A percentile compares a stretch with the other conserved stretches of the same genome.
Evolutionary conservation across 176 grass and related monocot genomes (phyloP).

Genomic region (Saccharum officinarum): DNA sequence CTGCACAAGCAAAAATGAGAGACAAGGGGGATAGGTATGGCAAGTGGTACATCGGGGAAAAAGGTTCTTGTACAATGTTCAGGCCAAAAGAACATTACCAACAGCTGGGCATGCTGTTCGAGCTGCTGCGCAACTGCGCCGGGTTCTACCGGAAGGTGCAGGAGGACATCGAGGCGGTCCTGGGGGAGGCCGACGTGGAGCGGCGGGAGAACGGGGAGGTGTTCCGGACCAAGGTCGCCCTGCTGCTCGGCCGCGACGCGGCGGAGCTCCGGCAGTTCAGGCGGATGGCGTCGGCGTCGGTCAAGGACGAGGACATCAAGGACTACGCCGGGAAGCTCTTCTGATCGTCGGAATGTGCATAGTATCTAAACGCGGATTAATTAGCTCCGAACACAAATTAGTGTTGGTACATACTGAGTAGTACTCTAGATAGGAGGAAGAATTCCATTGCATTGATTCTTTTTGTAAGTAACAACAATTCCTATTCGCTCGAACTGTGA

Average conservation of each 20-base stretch:
- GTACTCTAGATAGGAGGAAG: neutral
- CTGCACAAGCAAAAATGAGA: constrained; percentile 21
- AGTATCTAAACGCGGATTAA: neutral
- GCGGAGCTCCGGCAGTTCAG: constrained; percentile 41
- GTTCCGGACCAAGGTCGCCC: constrained; percentile 49
- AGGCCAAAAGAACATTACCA: no score
- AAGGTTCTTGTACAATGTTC: no score
- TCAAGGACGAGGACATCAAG: constrained; percentile 36
- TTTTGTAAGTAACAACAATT: neutral
- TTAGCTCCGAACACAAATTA: neutral
- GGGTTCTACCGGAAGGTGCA: constrained; percentile 45
- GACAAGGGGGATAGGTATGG: neutral
- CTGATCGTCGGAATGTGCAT: neutral
- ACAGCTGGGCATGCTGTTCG: constrained; percentile 84
- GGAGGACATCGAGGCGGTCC: constrained; percentile 40
- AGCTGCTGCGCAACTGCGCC: constrained; percentile 49
- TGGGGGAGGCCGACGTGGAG: constrained; percentile 29
- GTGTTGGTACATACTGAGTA: neutral
- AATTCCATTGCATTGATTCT: neutral
- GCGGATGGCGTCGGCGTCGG: constrained; percentile 23
- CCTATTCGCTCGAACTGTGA: neutral
- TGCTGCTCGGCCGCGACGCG: constrained; percentile 40
- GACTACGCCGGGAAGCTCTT: constrained; percentile 49
- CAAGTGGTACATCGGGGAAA: neutral
- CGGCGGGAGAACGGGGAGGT: constrained; percentile 59